A percentile compares a stretch with the other conserved stretches of the same genome.
These are phyloP conservation scores for Pilasporangium apinafurcum DNA, from an alignment of 352 stramenopile species.

Conservation along the genomic window DNA sequence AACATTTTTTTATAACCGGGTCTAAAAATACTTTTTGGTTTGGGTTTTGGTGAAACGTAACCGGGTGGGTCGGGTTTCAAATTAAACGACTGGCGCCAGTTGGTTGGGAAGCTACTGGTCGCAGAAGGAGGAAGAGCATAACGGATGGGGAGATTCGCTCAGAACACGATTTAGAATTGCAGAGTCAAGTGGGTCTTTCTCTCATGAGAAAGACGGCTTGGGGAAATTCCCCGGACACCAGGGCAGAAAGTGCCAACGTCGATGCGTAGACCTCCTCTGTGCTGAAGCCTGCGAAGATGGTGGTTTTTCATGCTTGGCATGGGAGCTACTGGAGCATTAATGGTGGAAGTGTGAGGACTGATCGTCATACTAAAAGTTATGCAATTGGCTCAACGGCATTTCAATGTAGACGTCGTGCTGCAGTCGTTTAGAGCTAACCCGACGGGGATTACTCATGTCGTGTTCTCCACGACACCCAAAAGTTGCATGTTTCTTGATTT, in stretches of 20 bases:
- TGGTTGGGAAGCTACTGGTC: too few relatives aligned
- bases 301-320: constrained; percentile 2
- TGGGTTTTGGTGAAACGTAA: too few relatives aligned
- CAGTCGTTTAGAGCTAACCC: constrained; percentile 79
- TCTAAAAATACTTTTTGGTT: too few relatives aligned
- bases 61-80: too few relatives aligned
- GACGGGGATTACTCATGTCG: constrained; percentile 90
- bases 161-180: constrained; percentile 93
- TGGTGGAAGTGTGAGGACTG: constrained; percentile 67
- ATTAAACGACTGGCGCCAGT: too few relatives aligned
- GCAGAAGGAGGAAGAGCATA: too few relatives aligned
- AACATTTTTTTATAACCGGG: too few relatives aligned
- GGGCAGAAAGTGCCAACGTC: constrained; percentile 83
- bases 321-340: constrained; percentile 11
- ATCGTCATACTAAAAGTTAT: constrained; percentile 91
- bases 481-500: constrained; percentile 6
- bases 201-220: constrained; percentile 44
- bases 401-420: constrained; percentile 57
- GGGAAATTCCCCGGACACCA: constrained; percentile 89
- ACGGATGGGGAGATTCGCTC: too few relatives aligned
- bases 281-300: constrained; percentile 63
- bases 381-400: constrained; percentile 81
- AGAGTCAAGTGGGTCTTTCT: constrained; percentile 72
- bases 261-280: constrained; percentile 73
- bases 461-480: constrained; percentile 86